phyloP scores from a whole-genome alignment of 208 protist species.

The Crithidia expoeki region DNA sequence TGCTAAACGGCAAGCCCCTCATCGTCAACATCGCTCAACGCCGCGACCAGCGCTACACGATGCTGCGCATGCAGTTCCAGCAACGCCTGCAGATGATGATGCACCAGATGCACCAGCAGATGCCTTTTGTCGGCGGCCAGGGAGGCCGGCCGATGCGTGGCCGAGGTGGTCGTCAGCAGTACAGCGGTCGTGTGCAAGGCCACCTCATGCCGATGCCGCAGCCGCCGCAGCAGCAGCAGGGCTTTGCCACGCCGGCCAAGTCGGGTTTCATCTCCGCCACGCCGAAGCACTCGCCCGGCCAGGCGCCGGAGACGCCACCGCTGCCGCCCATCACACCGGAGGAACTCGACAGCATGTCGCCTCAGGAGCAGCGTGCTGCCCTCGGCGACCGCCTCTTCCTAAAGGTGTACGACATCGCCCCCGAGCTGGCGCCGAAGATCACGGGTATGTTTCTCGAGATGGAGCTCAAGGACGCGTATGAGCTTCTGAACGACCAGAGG shows the following conservation, averaged over 20 bases:
- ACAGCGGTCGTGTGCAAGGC: constrained; percentile 39
- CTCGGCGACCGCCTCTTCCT: constrained; percentile 90
- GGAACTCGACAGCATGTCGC: constrained; percentile 81
- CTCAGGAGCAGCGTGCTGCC: constrained; percentile 89
- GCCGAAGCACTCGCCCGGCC: constrained; percentile 64
- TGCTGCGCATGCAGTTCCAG: constrained; percentile 96
- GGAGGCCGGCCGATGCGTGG: constrained; percentile 40
- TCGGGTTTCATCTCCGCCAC: constrained; percentile 54
- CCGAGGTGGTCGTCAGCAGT: constrained; percentile 41
- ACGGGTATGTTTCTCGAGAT: constrained; percentile 92
- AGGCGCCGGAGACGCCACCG: constrained; percentile 76
- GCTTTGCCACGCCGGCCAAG: constrained; percentile 53
- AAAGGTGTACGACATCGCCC: constrained; percentile 85
- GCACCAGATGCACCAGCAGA: constrained; percentile 70
- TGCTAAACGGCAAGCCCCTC: constrained; percentile 96
- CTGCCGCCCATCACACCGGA: constrained; percentile 84
- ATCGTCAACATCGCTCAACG: constrained; percentile 98
- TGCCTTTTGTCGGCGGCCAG: constrained; percentile 29
- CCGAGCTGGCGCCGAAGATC: constrained; percentile 87
- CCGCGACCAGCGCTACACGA: constrained; percentile 95
- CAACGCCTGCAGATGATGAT: constrained; percentile 91
- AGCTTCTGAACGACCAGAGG: constrained; percentile 73
- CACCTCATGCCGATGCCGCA: constrained; percentile 43
- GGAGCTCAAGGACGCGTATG: constrained; percentile 69
- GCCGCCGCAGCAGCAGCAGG: constrained; percentile 38